Base-by-base conservation (phyloP, 2,329 filamentous ascomycete species). In the Chrysoporthe austroafricana region DNA sequence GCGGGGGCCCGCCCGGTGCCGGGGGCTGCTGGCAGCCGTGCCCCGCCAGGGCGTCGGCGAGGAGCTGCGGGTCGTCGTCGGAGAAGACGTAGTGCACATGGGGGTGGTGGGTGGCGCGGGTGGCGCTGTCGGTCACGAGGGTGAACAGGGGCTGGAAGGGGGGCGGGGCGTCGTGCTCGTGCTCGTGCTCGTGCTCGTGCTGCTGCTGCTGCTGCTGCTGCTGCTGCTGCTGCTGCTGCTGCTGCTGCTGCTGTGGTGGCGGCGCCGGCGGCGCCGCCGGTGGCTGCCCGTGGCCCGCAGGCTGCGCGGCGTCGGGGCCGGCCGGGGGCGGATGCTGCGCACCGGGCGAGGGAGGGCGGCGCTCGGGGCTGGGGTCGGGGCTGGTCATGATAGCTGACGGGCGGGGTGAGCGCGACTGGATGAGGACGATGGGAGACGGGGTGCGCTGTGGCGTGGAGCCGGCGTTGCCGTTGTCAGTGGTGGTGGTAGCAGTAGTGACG, bases 31-130 rank as follows among this genome's bases (percentile, higher is more conserved):
- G 52, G n/a, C 52, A 32, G 11, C 80, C 76, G 63, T 82, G 79
- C 67, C 80, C 81, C 64, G 76, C 87, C 78, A 78, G 89, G 1
- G 91, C 89, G 48, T 88, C 85, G 1, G 91, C 91, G 48, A 97
- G 83, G 57, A 91, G 82, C 59, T 94, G 91, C 1, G 89, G 87
- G 75, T 97, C 94, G 79, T 98, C 96, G 78, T 98, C 94, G 73
- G 88, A 88, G 81, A 99, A 98, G 75, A 98, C 86, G 81, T 98
- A 98, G 80, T 95, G 93, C 1, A 97, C 89, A 64, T 88, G 89
- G 1, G 95, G 96, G 77, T 98, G 94, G 74, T 93, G 85, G 70
- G 93, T 91, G 58, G 92, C 87, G 73, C 88, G 86, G 9, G 87
- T 90, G n/a, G 88, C 86, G 13, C 85, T 80, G 77, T 97, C 94